Base-by-base conservation (phyloP, 176 grass and related monocot genomes). In the Avena eriantha region DNA sequence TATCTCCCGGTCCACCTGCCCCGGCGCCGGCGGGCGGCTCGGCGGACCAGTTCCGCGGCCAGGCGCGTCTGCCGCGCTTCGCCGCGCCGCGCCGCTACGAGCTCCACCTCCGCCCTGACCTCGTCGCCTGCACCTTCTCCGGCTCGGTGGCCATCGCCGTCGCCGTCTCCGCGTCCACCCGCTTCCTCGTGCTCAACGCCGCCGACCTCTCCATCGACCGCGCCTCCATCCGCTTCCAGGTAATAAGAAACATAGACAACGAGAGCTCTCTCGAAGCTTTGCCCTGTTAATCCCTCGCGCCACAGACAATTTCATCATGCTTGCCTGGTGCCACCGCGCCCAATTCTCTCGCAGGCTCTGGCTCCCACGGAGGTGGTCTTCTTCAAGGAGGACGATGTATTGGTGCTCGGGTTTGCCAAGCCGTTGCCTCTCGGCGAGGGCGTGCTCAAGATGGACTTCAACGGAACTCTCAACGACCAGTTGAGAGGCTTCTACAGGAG, bases 401-500 rank as follows among this genome's bases (percentile, higher is more conserved):
- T 98, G 76, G 89, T 92, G 26, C 56, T 98, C 4, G 82, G 71
- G 36, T 98, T 98, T 33, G 78, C 54, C 69, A 46, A 65, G 26
- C 10, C 45, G 6, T 84, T 98, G 35, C 88, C 87, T 0, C 19
- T 88, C 7, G 93, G 93, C 4, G 75, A 89, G 78, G 91, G 83
- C 24, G 4, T 92, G 75, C 83, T 98, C 48, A 64, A 31, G 31
- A 98, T 98, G 65, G 68, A 73, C 23, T 98, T 93, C 36, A 81
- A 70, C 7, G 95, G 93, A 39, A 84, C 80, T 19, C 85, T 98
- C 69, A 93, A 92, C 36, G 89, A 98, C 29, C 57, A 92, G 77
- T 80, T 98, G 89, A 93, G 80, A 60, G 95, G 95, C 3, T 95
- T 95, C 77, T 98, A 95, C 73, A 57, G 89, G 58, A 95, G 95